Evolutionary conservation across 2,329 filamentous ascomycete species (phyloP), one percentile per base, ranked within the genome.

Genomic region (Xylaria sp.): DNA sequence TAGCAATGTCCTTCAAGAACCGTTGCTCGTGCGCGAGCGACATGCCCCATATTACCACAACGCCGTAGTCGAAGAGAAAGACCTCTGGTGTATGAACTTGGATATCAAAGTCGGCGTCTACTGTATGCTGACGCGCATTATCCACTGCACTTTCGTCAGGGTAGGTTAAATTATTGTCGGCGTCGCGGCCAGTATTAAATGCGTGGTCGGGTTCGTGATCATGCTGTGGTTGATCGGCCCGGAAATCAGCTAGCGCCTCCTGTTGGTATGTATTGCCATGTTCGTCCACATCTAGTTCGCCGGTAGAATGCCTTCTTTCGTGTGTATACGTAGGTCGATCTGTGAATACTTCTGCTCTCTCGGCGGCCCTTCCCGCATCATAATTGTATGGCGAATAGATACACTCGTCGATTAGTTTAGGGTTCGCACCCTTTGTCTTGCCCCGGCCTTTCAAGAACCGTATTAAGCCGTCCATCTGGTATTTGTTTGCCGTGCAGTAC

Each of bases 11-110:
- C 74, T 96, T 96, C 17, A 99, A 84, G 77, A 99, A 97, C 47
- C 92, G 89, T 72, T 93, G 91, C 82, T 99, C 96, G 75, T 99
- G 92, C 34, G 88, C 86, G n/a, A 92, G 85, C 0, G 92, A 91
- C 96, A 99, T 98, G 73, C 96, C 96, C 96, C 96, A 99, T 78
- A 98, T 94, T 14, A 99, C 96, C 4, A 98, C 93, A 1, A 97
- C 97, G 67, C 96, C 96, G 77, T 99, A 99, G 78, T 98, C 93
- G 77, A 98, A 99, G 12, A 99, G 85, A 78, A 99, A 99, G 1
- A 98, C 88, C 79, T 99, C 96, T 0, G 96, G 94, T 0, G 92
- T 97, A 80, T 98, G 93, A 2, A 98, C 91, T 56, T 91, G 87
- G 2, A 88, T 97, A 77, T 98, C 94, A 70, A 98, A 93, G 78